Evolutionary conservation across 805 yeast species (phyloP), one percentile per base, ranked within the genome.

Genomic region (Starmerella kuoi): DNA sequence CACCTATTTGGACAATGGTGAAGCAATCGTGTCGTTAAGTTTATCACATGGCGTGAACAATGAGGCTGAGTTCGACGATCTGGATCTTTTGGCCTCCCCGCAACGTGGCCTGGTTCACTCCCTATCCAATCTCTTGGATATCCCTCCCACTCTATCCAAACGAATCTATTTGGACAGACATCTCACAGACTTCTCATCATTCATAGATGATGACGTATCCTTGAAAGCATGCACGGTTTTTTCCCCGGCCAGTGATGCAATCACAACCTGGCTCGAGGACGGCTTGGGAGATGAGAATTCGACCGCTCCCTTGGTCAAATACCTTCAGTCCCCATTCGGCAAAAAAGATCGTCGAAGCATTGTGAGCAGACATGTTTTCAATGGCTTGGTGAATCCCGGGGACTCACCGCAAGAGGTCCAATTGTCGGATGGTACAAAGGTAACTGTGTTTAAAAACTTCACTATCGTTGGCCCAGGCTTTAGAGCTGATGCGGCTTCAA

Each of bases 41-140:
- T 34, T 40, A n/a, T 43, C 36, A 14, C 14, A 30, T 2, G 45
- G 55, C n/a, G 46, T 53, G 20, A 47, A 50, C 36, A 46, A 45
- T 14, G 42, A 37, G 11, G 46, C 47, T 3, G 36, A 33, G 3
- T 45, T 55, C 20, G 50, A 49, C 23, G 55, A 54, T n/a, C 23
- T 38, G 18, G 52, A 55, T 27, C 28, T 52, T 22, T 19, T 47
- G 20, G 58, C 55, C 4, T 51, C 55, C 0, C 45, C 48, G 4
- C 49, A 41, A 23, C 46, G 57, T 9, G 58, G 58, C 20, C 40
- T 51, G 2, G 57, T 55, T 9, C 58, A 55, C 30, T 48, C 50
- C 5, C 27, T 55, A 18, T 30, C 48, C 7, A 27, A 36, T 5
- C 31, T 55, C 8, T 28, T 55, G 25, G 30, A 20, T 5, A 35